Percentiles rank a stretch among this genome's conserved stretches.
These are phyloP conservation scores for Cornus controversa DNA, from an alignment of 148 eudicot species.

Conservation along the genomic window DNA sequence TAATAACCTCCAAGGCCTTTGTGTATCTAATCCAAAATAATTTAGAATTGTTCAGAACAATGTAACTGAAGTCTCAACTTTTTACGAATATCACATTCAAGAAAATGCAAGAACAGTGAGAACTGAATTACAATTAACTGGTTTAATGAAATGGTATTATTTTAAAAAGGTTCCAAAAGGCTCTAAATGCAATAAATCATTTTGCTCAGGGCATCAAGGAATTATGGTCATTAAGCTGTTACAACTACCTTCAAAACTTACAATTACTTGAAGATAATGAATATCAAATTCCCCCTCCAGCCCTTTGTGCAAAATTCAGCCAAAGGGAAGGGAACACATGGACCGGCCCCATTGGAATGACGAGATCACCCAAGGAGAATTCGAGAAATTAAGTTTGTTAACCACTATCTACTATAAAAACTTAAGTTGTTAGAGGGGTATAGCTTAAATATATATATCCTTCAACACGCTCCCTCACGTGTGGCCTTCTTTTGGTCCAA, in stretches of 20 bases:
- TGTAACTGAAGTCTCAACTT: not conserved
- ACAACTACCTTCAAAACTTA: not conserved
- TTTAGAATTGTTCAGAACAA: not conserved
- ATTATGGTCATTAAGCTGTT: not conserved
- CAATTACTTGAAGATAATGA: not conserved
- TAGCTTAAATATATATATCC: too few relatives aligned
- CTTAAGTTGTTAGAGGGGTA: too few relatives aligned
- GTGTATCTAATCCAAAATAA: slow-evolving; percentile 63
- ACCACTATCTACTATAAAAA: too few relatives aligned
- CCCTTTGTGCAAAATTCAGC: too few relatives aligned
- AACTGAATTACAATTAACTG: not conserved
- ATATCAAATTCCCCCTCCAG: not conserved
- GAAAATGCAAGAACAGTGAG: not conserved
- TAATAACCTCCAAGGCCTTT: slow-evolving; percentile 96
- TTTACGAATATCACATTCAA: not conserved
- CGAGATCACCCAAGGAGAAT: too few relatives aligned
- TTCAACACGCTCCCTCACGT: too few relatives aligned
- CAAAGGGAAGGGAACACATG: too few relatives aligned
- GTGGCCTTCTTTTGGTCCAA: too few relatives aligned
- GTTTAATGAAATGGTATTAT: not conserved
- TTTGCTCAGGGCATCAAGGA: not conserved
- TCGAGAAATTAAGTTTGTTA: too few relatives aligned
- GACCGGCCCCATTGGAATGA: too few relatives aligned
- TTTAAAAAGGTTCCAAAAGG: not conserved
- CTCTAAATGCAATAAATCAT: not conserved